Percentiles rank a stretch among this genome's conserved stretches.
Evolutionary conservation across 2,329 filamentous ascomycete genomes (phyloP).

Genomic region (Leptographium procerum): DNA sequence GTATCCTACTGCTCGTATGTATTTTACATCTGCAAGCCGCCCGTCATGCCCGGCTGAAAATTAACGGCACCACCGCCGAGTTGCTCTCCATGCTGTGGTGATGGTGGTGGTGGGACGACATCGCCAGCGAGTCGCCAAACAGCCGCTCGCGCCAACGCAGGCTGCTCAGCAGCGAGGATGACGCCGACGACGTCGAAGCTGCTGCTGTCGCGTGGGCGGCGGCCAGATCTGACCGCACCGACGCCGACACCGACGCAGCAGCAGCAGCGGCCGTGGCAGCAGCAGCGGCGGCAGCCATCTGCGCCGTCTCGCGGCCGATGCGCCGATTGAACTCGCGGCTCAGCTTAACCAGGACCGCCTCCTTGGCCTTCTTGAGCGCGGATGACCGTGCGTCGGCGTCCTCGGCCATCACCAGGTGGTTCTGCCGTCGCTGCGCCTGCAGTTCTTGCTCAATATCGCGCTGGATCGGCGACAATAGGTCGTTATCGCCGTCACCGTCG

Average conservation of each 20-base stretch:
- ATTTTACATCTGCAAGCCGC: background rate
- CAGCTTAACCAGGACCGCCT: constrained; percentile 48
- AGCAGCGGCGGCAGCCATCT: constrained; percentile 1
- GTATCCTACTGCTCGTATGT: too few species aligned
- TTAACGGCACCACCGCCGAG: constrained; percentile 45
- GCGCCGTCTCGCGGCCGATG: constrained; percentile 11
- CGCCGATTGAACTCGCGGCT: constrained; percentile 35
- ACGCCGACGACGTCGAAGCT: constrained; percentile 5
- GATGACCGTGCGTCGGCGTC: constrained; percentile 42
- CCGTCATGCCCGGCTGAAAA: constrained; percentile 38
- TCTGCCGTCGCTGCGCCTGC: constrained; percentile 34
- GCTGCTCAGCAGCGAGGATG: constrained; percentile 22
- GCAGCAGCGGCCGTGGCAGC: constrained; percentile 6
- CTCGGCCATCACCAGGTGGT: constrained; percentile 28
- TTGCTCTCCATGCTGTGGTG: constrained; percentile 37
- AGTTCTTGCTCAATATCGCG: too few species aligned
- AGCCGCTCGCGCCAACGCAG: constrained; percentile 29
- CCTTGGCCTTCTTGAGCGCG: constrained; percentile 47
- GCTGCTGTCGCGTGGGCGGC: background rate
- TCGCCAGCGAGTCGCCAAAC: constrained; percentile 20
- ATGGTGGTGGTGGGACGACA: constrained; percentile 15
- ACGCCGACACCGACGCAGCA: constrained; percentile 13
- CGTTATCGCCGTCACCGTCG: too few species aligned
- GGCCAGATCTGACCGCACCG: constrained; percentile 16
- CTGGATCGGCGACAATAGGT: too few species aligned